Evolutionary conservation across 257 asterid species (phyloP), one percentile per base, ranked within the genome.

Genomic region (Fraxinus quadrangulata): DNA sequence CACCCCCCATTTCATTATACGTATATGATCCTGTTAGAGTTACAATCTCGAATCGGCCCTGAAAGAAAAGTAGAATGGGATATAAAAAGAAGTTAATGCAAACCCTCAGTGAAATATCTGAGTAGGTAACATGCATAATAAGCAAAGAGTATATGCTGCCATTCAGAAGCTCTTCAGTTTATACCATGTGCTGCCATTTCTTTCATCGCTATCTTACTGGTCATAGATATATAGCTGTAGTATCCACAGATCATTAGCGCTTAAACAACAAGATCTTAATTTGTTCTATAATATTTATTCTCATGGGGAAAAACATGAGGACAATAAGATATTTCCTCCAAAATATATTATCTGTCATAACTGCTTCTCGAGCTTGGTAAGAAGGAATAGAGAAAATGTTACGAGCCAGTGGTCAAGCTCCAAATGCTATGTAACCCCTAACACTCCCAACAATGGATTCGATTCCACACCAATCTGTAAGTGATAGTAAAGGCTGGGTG

Each of bases 21-120:
- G 84, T 82, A 75, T 81, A 84, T 1, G 90, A 82, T 2, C 90
- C 90, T 3, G 54, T 78, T 28, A 87, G 77, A 3, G 73, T 39
- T 1, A 87, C 78, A 10, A 87, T 80, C 5, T 66, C 68, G 2
- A 73, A 82, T 4, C 77, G 69, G 7, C 87, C 88, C 90, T 83
- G 49, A 23, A 5, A 24, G 17, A 24, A 7, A 59, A 47, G 6
- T 23, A 28, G 8, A 72, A 36, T 2, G 14, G 21, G 26, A 76
- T 11, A 42, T 66, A 23, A 23, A 59, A 19, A 7, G 12, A 21
- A n/a, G 4, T 19, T 59, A 19, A n/a, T 6, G 30, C 67, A 21
- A 59, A 21, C 30, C 26, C 12, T 21, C 23, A 2, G 11, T n/a
- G 6, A 56, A 51, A 17, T 51, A 51, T 49, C 17, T 49, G n/a